Evolutionary conservation across 1,284 basidiomycete species (phyloP), one percentile per base, ranked within the genome.

Genomic region (Ceratobasidium sp.): DNA sequence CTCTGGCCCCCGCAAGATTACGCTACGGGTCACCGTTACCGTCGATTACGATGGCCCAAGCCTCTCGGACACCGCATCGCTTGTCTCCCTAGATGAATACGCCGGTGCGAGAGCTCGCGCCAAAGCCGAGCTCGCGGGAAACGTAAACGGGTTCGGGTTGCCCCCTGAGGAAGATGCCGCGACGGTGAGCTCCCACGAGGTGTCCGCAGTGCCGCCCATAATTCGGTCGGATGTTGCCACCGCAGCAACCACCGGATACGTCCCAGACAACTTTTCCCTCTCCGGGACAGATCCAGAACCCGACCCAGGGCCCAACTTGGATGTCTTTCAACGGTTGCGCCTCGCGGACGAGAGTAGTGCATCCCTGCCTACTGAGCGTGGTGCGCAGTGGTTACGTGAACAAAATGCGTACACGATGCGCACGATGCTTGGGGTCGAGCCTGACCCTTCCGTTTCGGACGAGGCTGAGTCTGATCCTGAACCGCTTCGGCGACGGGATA

Each of bases 31-130:
- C 57, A 87, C 91, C 61, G 91, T 97, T 43, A 86, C 87, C 3
- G 90, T 96, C 76, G 95, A 96, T 79, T 96, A 95, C 80, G 95
- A 97, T 81, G 94, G 95, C 0, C 95, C 93, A n/a, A 94, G 92
- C 82, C 86, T 97, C 76, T 95, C 93, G 17, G 95, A 97, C 80
- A 94, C 94, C 0, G 91, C 90, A 7, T 95, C 94, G 13, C 85
- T 96, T 15, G 89, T 88, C 56, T 94, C 92, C 80, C 81, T 91
- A 80, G 93, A 94, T 32, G 93, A 94, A 78, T 92, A 90, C 84
- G 62, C 74, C 2, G 75, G 69, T 7, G 71, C 71, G 22, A 65
- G 64, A 22, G 54, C 51, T 15, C 66, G 52, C 13, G 52, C 64
- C 22, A 51, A 77, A 37, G 76, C 64, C 22, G 76, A 70, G 19